Percentiles rank a stretch among this genome's conserved stretches.
Conservation (phyloP, 257 asterid species). For the Solanum rostratum region DNA sequence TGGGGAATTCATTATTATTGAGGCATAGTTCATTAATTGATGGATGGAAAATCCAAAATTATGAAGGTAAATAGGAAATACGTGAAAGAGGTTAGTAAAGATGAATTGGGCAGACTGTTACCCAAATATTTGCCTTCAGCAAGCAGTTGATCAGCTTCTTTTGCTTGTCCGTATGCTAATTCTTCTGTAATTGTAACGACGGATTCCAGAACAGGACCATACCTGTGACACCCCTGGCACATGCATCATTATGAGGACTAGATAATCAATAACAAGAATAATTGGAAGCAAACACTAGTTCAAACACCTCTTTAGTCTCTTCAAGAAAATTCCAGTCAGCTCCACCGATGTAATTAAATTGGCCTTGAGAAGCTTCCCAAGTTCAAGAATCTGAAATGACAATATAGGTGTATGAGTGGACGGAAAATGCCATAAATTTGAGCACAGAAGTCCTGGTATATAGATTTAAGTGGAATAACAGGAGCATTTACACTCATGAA, state of each 20-base stretch:
- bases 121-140: conserved; percentile 64
- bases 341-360: conserved; percentile 66
- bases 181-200: conserved; percentile 88
- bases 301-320: conserved; percentile 62
- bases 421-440: conserved; percentile 7
- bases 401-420: background rate
- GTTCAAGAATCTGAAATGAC: conserved; percentile 56
- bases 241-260: background rate
- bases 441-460: background rate
- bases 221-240: conserved; percentile 24
- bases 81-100: background rate
- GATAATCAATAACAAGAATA: background rate
- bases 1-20: background rate
- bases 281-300: background rate
- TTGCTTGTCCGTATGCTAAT: conserved; percentile 80
- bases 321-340: conserved; percentile 57
- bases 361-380: conserved; percentile 68
- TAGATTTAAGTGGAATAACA: background rate
- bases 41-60: background rate
- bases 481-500: conserved; percentile 66
- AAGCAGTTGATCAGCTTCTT: conserved; percentile 62
- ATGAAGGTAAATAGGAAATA: background rate
- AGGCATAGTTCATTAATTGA: background rate
- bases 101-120: conserved; percentile 5
- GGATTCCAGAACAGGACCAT: conserved; percentile 82